A percentile compares a stretch with the other conserved stretches of the same genome.
Evolutionary conservation across 2,329 filamentous ascomycete genomes (phyloP).

Genomic region (Teratosphaeria zuluensis): DNA sequence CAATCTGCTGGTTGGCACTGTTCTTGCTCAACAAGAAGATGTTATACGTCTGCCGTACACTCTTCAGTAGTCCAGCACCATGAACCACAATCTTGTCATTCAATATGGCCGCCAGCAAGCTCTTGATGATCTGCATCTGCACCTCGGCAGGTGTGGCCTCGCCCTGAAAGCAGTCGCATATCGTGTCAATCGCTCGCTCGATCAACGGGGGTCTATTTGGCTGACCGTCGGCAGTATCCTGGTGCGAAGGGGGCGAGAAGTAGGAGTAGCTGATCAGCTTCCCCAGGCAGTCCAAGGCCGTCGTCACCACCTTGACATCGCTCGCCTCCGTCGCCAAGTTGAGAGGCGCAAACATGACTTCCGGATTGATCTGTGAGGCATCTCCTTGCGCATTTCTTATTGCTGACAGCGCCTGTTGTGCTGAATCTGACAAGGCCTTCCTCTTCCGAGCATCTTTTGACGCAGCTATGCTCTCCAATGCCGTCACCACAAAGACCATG

Average conservation of each 20-base stretch:
- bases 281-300: conserved; percentile 92
- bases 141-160: conserved; percentile 87
- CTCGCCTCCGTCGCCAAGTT: conserved; percentile 80
- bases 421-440: conserved; percentile 72
- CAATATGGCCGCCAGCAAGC: conserved; percentile 82
- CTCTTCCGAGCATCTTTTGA: conserved; percentile 86
- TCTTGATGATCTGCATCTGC: conserved; percentile 97
- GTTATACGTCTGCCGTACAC: conserved; percentile 96
- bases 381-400: conserved; percentile 68
- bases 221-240: conserved; percentile 8
- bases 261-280: conserved; percentile 99
- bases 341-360: conserved; percentile 82
- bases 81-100: conserved; percentile 99
- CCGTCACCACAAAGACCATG: conserved; percentile 89
- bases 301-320: conserved; percentile 77
- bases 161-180: conserved; percentile 98
- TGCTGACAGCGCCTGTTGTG: conserved; percentile 70
- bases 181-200: conserved; percentile 95
- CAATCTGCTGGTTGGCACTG: conserved; percentile 90
- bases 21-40: conserved; percentile 94
- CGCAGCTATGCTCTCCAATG: conserved; percentile 79
- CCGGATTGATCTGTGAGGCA: conserved; percentile 72
- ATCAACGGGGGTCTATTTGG: conserved; percentile 59
- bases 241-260: conserved; percentile 57
- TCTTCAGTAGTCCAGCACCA: conserved; percentile 88